Base-by-base conservation (phyloP, 2,329 filamentous ascomycete genomes). In the Fusarium pseudonygamai region DNA sequence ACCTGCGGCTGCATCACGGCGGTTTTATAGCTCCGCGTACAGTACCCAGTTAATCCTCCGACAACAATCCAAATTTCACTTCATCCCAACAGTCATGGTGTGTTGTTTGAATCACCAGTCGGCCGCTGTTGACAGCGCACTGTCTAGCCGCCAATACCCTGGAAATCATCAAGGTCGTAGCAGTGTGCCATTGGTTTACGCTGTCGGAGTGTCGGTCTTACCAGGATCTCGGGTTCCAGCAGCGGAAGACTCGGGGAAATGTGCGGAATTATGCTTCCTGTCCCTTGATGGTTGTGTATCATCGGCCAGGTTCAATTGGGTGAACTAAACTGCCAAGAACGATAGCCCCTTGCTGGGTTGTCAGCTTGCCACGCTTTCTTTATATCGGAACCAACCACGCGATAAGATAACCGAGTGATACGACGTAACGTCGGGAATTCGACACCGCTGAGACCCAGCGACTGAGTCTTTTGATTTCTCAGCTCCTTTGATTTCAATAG, bases 401-500 rank as follows among this genome's bases (percentile, higher is more conserved):
- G 32, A 36, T 36, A 52, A 52, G 49, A 52, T 52, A 52, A 18
- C 32, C 49, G 49, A 52, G n/a, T 15, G 18, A 52, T 26, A 22
- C 13, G 32, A 16, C 5, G 9, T 2, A 52, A 8, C 9, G 9
- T 26, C 49, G 32, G 18, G 13, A 6, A 2, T 26, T 12, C 0
- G 30, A 36, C 30, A 52, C 47, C 47, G 30, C 12, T 50, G n/a
- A 6, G n/a, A 49, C n/a, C 22, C 13, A 5, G 7, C 12, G 18
- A 15, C 13, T 26, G 12, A 36, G 32, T 52, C 12, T 20, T 18
- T 50, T 20, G 8, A 11, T 18, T 5, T 20, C 2, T 16, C 13
- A n/a, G 45, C 14, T 0, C 20, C 28, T 26, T 4, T 36, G 0
- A 0, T 22, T 20, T 15, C n/a, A 52, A 52, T 36, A 36, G 18